Evolutionary conservation across 2,329 filamentous ascomycete genomes (phyloP).

Genomic region (Fusarium stilboides): DNA sequence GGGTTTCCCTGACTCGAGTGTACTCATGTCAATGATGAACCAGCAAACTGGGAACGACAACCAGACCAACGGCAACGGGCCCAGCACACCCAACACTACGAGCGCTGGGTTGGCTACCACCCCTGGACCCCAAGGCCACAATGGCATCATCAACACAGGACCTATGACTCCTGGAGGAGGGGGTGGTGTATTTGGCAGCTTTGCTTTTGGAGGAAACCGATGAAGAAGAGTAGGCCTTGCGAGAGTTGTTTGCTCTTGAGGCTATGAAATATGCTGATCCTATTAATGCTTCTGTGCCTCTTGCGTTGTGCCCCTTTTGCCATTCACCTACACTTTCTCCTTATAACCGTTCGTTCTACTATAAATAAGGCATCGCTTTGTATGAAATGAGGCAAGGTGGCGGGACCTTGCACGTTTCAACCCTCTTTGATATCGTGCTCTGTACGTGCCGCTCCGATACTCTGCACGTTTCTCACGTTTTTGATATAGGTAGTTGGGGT

Average conservation of each 20-base stretch:
- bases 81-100: slow-evolving; percentile 79
- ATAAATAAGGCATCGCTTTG: slow-evolving; percentile 12
- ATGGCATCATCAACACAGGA: slow-evolving; percentile 71
- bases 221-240: slow-evolving; percentile 44
- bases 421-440: slow-evolving; percentile 7
- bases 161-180: slow-evolving; percentile 85
- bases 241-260: slow-evolving; percentile 1
- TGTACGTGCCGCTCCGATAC: slow-evolving; percentile 9
- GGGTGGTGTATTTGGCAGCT: slow-evolving; percentile 82
- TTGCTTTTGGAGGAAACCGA: slow-evolving; percentile 67
- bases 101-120: slow-evolving; percentile 65
- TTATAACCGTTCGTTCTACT: slow-evolving; percentile 16
- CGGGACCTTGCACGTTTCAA: slow-evolving; percentile 4
- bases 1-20: slow-evolving; percentile 76
- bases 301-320: slow-evolving; percentile 20
- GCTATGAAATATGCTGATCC: slow-evolving; percentile 33
- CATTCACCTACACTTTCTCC: slow-evolving; percentile 10
- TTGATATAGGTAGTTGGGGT: slow-evolving; percentile 27
- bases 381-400: slow-evolving; percentile 3
- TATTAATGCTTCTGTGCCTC: slow-evolving; percentile 31
- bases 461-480: slow-evolving; percentile 24
- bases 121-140: slow-evolving; percentile 65
- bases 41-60: slow-evolving; percentile 54
- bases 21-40: slow-evolving; percentile 56
- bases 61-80: slow-evolving; percentile 60